Conservation (phyloP, 495 filamentous ascomycete genomes). For the Aspergillus kassunensis region DNA sequence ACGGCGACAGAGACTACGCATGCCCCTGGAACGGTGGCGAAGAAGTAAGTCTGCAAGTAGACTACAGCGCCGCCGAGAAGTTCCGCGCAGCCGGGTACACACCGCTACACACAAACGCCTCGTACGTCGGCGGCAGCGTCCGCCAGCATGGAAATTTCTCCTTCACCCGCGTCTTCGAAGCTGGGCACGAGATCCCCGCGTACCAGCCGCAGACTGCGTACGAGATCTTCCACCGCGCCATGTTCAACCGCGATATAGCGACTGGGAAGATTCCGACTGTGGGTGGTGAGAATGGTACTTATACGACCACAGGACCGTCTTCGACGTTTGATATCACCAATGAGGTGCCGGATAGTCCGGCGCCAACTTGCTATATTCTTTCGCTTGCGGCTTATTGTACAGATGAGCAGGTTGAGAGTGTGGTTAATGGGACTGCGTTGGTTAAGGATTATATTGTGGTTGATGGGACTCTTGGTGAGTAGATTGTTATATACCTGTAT, state of each 20-base stretch:
- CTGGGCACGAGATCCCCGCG: conserved; percentile 58
- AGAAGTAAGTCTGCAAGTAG: conserved; percentile 36
- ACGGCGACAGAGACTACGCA: conserved; percentile 60
- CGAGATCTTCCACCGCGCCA: conserved; percentile 50
- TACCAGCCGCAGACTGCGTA: conserved; percentile 56
- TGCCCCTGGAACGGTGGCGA: conserved; percentile 52
- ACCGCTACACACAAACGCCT: conserved; percentile 40
- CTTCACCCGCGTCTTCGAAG: conserved; percentile 56
- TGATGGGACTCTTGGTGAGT: no score
- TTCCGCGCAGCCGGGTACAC: conserved; percentile 52
- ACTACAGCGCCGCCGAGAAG: conserved; percentile 34
- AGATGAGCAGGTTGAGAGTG: conserved; percentile 42
- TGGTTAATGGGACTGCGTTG: conserved; percentile 44
- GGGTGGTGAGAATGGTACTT: conserved; percentile 32
- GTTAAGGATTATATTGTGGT: conserved; percentile 50
- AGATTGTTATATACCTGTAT: background rate
- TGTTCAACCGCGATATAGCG: conserved; percentile 53
- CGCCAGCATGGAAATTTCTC: conserved; percentile 57
- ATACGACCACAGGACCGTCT: conserved; percentile 45
- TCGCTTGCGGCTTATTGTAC: conserved; percentile 39
- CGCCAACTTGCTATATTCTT: conserved; percentile 45
- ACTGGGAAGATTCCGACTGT: conserved; percentile 47
- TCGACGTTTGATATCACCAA: conserved; percentile 53
- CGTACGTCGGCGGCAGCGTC: conserved; percentile 48
- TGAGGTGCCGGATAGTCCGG: conserved; percentile 33